Evolutionary conservation across 441 rosid species (phyloP).

Genomic region (Jatropha multifida): DNA sequence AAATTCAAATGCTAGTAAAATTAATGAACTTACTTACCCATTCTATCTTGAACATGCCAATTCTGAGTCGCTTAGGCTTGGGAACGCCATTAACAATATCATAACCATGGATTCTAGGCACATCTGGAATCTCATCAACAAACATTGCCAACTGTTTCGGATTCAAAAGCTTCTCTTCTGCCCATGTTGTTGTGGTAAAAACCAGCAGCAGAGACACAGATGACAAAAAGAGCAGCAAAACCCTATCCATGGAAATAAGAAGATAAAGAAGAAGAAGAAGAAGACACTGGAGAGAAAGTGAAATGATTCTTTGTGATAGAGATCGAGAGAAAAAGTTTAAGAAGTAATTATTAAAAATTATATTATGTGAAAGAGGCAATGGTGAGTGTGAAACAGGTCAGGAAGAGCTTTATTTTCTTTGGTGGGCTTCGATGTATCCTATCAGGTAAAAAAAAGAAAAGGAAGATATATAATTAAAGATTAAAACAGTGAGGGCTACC

Average conservation of each 20-base stretch:
- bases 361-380: too few species aligned
- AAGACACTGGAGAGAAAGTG: not conserved
- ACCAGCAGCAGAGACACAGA: not conserved
- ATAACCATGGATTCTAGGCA: slow-evolving; percentile 66
- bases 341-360: not conserved
- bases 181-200: slow-evolving; percentile 18
- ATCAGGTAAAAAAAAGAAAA: not conserved
- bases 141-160: slow-evolving; percentile 57
- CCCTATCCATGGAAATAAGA: slow-evolving; percentile 11
- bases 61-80: slow-evolving; percentile 48
- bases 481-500: not conserved
- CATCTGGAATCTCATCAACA: slow-evolving; percentile 73
- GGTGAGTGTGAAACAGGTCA: too few species aligned
- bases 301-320: not conserved
- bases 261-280: not conserved
- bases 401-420: not conserved
- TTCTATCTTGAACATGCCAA: slow-evolving; percentile 74
- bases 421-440: slow-evolving; percentile 17
- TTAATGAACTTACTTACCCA: slow-evolving; percentile 48
- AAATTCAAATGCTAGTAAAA: not conserved
- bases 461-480: not conserved
- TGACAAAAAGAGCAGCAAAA: not conserved
- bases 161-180: slow-evolving; percentile 35
- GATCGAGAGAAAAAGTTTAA: not conserved
- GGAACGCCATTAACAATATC: slow-evolving; percentile 37